These are phyloP conservation scores for Cryptococcus sp. DNA, from an alignment of 1,284 basidiomycete genomes.

Conservation along the genomic window DNA sequence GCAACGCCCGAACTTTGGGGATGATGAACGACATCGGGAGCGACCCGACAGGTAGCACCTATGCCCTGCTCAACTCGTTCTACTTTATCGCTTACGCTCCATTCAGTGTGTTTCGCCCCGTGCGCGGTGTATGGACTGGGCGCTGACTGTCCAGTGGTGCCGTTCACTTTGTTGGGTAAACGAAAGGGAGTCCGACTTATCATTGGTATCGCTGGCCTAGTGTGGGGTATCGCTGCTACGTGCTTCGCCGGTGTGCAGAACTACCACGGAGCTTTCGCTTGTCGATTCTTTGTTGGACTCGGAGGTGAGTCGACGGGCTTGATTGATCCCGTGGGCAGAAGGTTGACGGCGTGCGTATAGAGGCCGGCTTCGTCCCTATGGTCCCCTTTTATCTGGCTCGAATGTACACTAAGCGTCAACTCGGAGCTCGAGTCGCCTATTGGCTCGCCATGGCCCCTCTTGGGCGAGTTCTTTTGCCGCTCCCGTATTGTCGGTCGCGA, in stretches of 20 bases:
- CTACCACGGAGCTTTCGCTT: slow-evolving; percentile 23
- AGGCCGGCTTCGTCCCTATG: slow-evolving; percentile 9
- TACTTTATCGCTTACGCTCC: slow-evolving; percentile 3
- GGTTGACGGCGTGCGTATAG: neutral
- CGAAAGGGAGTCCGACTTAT: neutral
- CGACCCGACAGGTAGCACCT: neutral
- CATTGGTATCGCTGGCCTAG: neutral
- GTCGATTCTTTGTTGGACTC: slow-evolving; percentile 38
- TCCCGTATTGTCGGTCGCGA: neutral
- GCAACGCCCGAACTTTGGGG: slow-evolving; percentile 1
- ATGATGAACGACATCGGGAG: neutral
- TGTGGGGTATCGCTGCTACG: neutral
- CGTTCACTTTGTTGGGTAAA: slow-evolving; percentile 1
- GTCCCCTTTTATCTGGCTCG: slow-evolving; percentile 3
- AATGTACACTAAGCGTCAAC: slow-evolving; percentile 5
- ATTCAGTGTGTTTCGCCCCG: neutral
- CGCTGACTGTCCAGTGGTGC: neutral
- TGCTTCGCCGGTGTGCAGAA: neutral
- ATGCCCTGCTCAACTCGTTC: neutral
- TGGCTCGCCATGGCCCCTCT: neutral
- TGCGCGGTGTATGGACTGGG: neutral
- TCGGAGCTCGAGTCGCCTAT: slow-evolving; percentile 18
- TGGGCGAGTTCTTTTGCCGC: neutral
- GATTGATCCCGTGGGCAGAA: neutral
- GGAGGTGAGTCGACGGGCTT: slow-evolving; percentile 20